These are phyloP conservation scores for Begonia loranthoides DNA, from an alignment of 306 rosid species.

Conservation along the genomic window DNA sequence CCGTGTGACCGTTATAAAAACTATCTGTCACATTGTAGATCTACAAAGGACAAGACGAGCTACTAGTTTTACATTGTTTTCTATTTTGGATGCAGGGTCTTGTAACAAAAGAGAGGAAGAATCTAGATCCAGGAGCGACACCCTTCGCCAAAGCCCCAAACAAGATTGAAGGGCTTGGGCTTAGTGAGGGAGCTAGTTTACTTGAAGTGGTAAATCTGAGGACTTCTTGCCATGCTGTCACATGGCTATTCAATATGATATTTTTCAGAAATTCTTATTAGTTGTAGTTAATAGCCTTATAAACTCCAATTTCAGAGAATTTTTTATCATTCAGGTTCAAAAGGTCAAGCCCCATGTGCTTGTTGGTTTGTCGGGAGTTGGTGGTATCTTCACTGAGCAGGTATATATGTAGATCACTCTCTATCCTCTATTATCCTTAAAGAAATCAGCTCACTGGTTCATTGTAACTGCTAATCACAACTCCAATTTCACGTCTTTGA, in stretches of 20 bases:
- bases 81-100: slow-evolving; percentile 55
- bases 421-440: not conserved
- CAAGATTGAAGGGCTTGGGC: slow-evolving; percentile 74
- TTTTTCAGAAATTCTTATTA: not conserved
- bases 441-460: too few relatives aligned
- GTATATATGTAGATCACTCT: slow-evolving; percentile 25
- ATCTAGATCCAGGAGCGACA: slow-evolving; percentile 73
- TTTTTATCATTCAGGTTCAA: slow-evolving; percentile 48
- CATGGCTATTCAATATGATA: not conserved
- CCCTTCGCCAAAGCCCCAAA: slow-evolving; percentile 77
- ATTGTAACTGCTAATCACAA: too few relatives aligned
- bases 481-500: too few relatives aligned
- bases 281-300: not conserved
- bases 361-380: slow-evolving; percentile 96
- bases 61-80: too few relatives aligned
- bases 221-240: slow-evolving; percentile 6
- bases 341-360: slow-evolving; percentile 88
- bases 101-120: slow-evolving; percentile 67
- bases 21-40: too few relatives aligned
- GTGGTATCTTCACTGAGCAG: slow-evolving; percentile 90
- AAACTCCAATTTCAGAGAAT: not conserved
- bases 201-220: slow-evolving; percentile 74
- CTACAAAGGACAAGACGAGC: too few relatives aligned
- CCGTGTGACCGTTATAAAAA: too few relatives aligned
- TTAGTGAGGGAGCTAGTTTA: slow-evolving; percentile 76